Percentiles rank a stretch among this genome's conserved stretches.
Conservation (phyloP, 257 asterid species). For the Nicotiana attenuata region DNA sequence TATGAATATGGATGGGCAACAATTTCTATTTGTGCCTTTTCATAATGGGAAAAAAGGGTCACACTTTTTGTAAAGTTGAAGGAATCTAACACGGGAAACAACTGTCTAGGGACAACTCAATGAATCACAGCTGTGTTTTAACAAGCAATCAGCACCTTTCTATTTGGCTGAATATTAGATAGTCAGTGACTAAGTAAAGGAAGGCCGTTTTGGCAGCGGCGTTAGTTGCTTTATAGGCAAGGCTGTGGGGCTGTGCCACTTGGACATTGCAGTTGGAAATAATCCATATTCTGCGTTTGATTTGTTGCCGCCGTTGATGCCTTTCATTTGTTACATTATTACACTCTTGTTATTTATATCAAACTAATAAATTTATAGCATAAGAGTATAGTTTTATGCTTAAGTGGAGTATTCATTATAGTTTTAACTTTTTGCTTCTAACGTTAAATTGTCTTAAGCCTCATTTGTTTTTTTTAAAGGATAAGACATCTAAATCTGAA, state of each 20-base stretch:
- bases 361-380: too few relatives aligned
- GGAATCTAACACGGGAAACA: slow-evolving; percentile 6
- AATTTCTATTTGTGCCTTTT: background rate
- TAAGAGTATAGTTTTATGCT: too few relatives aligned
- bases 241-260: background rate
- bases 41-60: background rate
- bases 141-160: background rate
- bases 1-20: background rate
- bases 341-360: too few relatives aligned
- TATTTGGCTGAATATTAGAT: background rate
- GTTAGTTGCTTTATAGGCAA: background rate
- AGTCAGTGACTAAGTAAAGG: background rate
- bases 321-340: background rate
- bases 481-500: too few relatives aligned
- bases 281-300: background rate
- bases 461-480: too few relatives aligned
- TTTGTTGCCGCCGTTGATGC: background rate
- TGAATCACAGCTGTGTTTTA: background rate
- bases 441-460: too few relatives aligned
- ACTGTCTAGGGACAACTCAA: background rate
- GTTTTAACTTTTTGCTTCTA: too few relatives aligned
- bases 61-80: slow-evolving; percentile 1
- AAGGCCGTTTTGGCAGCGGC: background rate
- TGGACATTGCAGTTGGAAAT: background rate
- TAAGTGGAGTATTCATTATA: too few relatives aligned